A percentile compares a stretch with the other conserved stretches of the same genome.
Evolutionary conservation across 139 green algal genomes (phyloP).

Genomic region (Raphidocelis subcapitata): DNA sequence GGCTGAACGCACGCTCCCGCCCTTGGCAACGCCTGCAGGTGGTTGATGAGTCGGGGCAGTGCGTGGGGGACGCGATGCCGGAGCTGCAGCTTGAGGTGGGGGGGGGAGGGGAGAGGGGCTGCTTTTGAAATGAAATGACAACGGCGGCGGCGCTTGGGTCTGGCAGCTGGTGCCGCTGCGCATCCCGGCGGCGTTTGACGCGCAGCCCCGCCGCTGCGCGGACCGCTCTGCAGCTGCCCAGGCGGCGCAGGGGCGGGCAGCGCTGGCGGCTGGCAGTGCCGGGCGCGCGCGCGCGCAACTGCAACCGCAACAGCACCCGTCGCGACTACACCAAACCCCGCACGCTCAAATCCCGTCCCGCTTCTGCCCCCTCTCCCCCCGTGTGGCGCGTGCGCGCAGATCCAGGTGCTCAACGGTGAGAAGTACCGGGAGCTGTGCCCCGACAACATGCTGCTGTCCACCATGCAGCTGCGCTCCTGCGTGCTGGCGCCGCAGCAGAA

Average conservation of each 20-base stretch:
- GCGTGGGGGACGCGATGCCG: conserved; percentile 39
- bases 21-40: not conserved
- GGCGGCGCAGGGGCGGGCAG: no score
- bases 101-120: no score
- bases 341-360: no score
- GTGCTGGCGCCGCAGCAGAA: conserved; percentile 48
- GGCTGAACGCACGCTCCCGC: no score
- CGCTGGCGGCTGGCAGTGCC: no score
- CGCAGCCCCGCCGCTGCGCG: no score
- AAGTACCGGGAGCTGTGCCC: conserved; percentile 68
- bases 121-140: no score
- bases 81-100: conserved; percentile 52
- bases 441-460: conserved; percentile 55
- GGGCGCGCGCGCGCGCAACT: no score
- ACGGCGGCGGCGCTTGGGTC: not conserved
- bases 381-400: conserved; percentile 19
- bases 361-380: not conserved
- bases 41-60: conserved; percentile 39
- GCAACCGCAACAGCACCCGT: no score
- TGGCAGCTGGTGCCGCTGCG: not conserved
- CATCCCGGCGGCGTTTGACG: no score
- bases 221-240: no score
- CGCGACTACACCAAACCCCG: no score
- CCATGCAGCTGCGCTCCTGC: conserved; percentile 42
- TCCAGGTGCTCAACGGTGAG: conserved; percentile 63